Conservation (phyloP, 1,284 basidiomycete species). For the Sanghuangporus baumii region DNA sequence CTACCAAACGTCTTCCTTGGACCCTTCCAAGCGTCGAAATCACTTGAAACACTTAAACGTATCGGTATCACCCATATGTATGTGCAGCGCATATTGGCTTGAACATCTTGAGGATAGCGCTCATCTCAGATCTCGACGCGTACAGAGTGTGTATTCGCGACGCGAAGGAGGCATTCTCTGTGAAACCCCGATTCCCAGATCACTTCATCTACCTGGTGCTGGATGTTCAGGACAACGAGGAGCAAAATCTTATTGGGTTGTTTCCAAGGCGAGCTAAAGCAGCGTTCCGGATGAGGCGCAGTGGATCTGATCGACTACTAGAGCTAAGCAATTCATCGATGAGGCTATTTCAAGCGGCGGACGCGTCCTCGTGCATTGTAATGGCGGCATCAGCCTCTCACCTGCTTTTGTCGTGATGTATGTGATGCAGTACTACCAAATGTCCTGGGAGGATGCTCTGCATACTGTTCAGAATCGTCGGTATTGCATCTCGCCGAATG, state of each 20-base stretch:
- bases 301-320: constrained; percentile 26
- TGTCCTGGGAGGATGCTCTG: constrained; percentile 81
- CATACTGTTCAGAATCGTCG: constrained; percentile 83
- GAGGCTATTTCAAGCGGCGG: constrained; percentile 62
- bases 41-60: constrained; percentile 56
- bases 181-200: constrained; percentile 80
- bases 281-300: constrained; percentile 1
- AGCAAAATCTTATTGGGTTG: constrained; percentile 82
- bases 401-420: constrained; percentile 91
- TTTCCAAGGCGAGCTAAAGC: constrained; percentile 59
- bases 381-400: constrained; percentile 84
- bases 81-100: constrained; percentile 25
- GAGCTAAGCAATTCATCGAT: constrained; percentile 78
- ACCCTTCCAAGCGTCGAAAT: constrained; percentile 84
- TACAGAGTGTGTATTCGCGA: constrained; percentile 82
- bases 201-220: constrained; percentile 76
- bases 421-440: constrained; percentile 77
- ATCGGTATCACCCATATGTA: constrained; percentile 86
- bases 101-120: neutral
- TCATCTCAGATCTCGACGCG: constrained; percentile 9
- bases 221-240: constrained; percentile 87
- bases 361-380: constrained; percentile 85
- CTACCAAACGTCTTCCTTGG: constrained; percentile 81
- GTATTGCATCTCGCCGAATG: constrained; percentile 87
- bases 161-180: constrained; percentile 81